Evolutionary conservation across 2,329 filamentous ascomycete species (phyloP).

Genomic region (Fusarium veterinarium): DNA sequence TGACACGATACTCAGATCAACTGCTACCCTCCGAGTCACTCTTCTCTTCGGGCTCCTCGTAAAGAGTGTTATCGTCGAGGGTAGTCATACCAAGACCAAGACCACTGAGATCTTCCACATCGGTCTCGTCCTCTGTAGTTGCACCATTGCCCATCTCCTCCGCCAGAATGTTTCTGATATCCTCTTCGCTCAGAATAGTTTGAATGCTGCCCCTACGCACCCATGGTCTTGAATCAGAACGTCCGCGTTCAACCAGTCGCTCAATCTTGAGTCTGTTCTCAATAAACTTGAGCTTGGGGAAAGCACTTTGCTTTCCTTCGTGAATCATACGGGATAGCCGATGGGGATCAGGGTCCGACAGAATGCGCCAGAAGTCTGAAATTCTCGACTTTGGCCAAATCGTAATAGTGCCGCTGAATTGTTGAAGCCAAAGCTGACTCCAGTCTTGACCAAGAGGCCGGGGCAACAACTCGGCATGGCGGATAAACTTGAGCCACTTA

Average conservation of each 20-base stretch:
- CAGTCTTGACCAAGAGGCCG: conserved; percentile 94
- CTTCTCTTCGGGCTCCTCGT: conserved; percentile 40
- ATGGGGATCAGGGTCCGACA: conserved; percentile 81
- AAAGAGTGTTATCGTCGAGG: conserved; percentile 40
- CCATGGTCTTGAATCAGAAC: conserved; percentile 63
- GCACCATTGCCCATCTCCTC: conserved; percentile 48
- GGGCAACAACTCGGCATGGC: conserved; percentile 91
- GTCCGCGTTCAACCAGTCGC: conserved; percentile 69
- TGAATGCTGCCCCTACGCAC: conserved; percentile 65
- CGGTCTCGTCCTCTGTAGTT: conserved; percentile 54
- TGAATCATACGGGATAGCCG: conserved; percentile 89
- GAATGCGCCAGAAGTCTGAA: conserved; percentile 86
- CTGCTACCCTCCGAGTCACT: conserved; percentile 26
- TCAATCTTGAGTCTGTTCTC: conserved; percentile 89
- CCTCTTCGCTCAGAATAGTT: conserved; percentile 71
- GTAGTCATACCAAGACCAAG: conserved; percentile 45
- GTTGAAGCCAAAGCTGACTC: conserved; percentile 95
- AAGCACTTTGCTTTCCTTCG: conserved; percentile 87
- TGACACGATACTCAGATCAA: conserved; percentile 1
- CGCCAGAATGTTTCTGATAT: conserved; percentile 62
- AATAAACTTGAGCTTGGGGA: conserved; percentile 92
- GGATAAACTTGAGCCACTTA: conserved; percentile 96
- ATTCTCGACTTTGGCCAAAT: conserved; percentile 89
- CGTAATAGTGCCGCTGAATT: conserved; percentile 93
- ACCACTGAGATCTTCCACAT: conserved; percentile 47